A percentile compares a stretch with the other conserved stretches of the same genome.
phyloP scores from a whole-genome alignment of 1,284 basidiomycete genomes.

The Moesziomyces aphidis region DNA sequence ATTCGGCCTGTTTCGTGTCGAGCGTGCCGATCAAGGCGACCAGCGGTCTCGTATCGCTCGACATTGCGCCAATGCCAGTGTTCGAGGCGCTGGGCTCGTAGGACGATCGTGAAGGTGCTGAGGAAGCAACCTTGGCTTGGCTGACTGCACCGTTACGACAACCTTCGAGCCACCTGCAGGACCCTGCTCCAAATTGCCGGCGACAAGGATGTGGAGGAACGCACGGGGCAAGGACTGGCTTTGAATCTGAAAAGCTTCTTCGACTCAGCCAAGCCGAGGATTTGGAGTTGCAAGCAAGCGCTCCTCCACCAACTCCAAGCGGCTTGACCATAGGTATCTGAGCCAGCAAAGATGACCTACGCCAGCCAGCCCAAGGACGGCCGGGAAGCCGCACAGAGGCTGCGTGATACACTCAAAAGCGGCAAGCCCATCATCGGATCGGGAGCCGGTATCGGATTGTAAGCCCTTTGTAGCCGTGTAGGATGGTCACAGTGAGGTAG shows the following conservation, averaged over 20 bases:
- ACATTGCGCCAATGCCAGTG: neutral
- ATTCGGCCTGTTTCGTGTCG: conserved; percentile 43
- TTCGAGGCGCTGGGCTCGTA: neutral
- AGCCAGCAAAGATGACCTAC: conserved; percentile 19
- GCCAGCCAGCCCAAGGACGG: conserved; percentile 29
- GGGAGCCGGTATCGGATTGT: conserved; percentile 47
- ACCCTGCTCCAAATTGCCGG: neutral
- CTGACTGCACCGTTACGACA: too few species aligned
- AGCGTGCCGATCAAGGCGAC: conserved; percentile 44
- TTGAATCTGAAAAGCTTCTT: neutral
- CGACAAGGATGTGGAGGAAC: conserved; percentile 8
- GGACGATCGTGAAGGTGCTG: too few species aligned
- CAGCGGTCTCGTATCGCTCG: conserved; percentile 5
- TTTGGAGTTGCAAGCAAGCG: neutral
- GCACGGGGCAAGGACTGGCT: conserved; percentile 7
- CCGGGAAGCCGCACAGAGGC: conserved; percentile 32
- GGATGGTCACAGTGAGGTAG: neutral
- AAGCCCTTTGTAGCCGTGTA: neutral
- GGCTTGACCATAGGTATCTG: neutral
- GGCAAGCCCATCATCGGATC: conserved; percentile 46
- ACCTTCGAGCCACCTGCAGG: neutral
- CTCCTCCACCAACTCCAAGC: neutral
- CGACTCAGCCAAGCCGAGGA: neutral
- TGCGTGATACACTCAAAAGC: conserved; percentile 20
- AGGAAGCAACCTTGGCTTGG: too few species aligned